Percentiles rank a stretch among this genome's conserved stretches.
Conservation (phyloP, 1,139 yeast genomes). For the Schwanniomyces etchellsii region DNA sequence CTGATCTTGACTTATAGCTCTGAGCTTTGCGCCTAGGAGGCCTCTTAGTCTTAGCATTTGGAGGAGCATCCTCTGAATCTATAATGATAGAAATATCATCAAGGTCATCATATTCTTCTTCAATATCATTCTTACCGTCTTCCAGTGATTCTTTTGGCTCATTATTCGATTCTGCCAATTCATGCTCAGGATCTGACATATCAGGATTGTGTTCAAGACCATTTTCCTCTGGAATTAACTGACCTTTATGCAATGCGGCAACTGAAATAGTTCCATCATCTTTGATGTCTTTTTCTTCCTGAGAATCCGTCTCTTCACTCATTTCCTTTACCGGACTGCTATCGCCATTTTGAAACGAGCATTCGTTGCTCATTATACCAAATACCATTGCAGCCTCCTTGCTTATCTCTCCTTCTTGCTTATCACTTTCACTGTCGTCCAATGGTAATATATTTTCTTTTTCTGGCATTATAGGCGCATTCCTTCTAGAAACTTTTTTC, state of each 20-base stretch:
- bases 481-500: slow-evolving; percentile 17
- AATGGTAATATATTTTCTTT: slow-evolving; percentile 4
- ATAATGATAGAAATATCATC: slow-evolving; percentile 41
- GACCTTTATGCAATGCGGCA: neutral
- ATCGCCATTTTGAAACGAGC: neutral
- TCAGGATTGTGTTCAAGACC: neutral
- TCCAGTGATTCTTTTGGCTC: slow-evolving; percentile 4
- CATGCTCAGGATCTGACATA: slow-evolving; percentile 1
- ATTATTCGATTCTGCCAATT: neutral
- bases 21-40: slow-evolving; percentile 1
- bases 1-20: neutral
- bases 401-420: slow-evolving; percentile 2
- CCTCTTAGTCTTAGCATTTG: slow-evolving; percentile 10
- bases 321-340: slow-evolving; percentile 1
- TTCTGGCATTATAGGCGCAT: slow-evolving; percentile 2
- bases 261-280: slow-evolving; percentile 1
- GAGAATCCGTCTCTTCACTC: neutral
- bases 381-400: slow-evolving; percentile 39
- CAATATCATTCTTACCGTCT: slow-evolving; percentile 12
- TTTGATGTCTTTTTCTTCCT: slow-evolving; percentile 2
- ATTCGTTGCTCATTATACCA: slow-evolving; percentile 29
- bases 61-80: slow-evolving; percentile 33
- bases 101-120: slow-evolving; percentile 31
- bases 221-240: neutral
- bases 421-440: slow-evolving; percentile 1